These are phyloP conservation scores for Cladosporium sp. DNA, from an alignment of 2,329 filamentous ascomycete species.

Conservation along the genomic window DNA sequence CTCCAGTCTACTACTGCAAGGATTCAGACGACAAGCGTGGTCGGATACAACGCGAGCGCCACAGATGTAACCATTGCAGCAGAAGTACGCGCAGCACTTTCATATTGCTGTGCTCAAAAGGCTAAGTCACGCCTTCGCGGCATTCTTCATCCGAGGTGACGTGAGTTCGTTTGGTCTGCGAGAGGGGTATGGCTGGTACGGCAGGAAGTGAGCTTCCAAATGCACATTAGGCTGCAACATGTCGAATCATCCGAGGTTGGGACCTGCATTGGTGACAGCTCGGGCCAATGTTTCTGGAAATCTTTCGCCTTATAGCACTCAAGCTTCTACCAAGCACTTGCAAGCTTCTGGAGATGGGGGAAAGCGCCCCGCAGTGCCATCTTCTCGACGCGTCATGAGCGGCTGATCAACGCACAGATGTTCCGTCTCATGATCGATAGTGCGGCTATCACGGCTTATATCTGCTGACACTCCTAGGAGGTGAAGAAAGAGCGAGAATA, in stretches of 20 bases:
- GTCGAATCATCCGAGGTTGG: neutral
- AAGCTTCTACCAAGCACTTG: neutral
- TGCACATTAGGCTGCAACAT: neutral
- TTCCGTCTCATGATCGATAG: neutral
- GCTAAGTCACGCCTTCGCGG: conserved; percentile 1
- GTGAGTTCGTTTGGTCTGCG: neutral
- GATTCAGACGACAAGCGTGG: neutral
- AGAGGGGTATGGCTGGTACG: neutral
- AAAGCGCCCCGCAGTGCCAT: neutral
- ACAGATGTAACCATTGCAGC: neutral
- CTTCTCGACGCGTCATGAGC: neutral
- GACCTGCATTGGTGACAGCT: neutral
- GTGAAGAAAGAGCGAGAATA: neutral
- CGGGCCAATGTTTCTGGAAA: neutral
- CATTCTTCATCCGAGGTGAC: conserved; percentile 2
- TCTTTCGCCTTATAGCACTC: neutral
- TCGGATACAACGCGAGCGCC: neutral
- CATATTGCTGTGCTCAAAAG: neutral
- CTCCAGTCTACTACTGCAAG: neutral
- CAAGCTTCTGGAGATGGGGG: neutral
- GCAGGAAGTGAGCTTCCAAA: neutral
- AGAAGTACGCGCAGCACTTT: neutral
- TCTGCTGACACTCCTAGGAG: neutral
- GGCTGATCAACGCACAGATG: neutral
- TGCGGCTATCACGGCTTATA: neutral